A percentile compares a stretch with the other conserved stretches of the same genome.
phyloP scores from a whole-genome alignment of 805 yeast genomes.

The Zygosaccharomyces bailii region DNA sequence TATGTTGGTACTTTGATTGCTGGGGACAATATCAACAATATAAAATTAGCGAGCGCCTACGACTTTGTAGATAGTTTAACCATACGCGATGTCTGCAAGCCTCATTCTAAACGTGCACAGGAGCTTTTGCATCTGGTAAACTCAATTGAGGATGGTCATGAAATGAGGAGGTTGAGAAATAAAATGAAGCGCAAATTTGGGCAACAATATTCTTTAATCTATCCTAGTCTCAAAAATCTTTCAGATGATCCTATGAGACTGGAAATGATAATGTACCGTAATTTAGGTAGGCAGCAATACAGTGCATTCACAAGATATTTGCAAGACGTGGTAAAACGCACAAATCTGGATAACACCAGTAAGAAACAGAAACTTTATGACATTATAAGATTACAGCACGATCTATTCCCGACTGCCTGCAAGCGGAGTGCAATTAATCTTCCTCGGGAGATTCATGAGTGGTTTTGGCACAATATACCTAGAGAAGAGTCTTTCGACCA shows the following conservation, averaged over 20 bases:
- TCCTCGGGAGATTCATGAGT: conserved; percentile 26
- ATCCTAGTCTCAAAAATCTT: conserved; percentile 4
- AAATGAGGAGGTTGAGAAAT: conserved; percentile 18
- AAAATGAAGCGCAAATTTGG: conserved; percentile 14
- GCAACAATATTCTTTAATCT: conserved; percentile 9
- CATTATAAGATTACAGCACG: conserved; percentile 22
- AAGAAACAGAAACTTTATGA: conserved; percentile 20
- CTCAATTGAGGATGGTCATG: conserved; percentile 8
- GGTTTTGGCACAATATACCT: conserved; percentile 27
- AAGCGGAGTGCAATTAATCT: conserved; percentile 15
- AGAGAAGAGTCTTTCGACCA: conserved; percentile 23
- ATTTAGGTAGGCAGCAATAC: conserved; percentile 17
- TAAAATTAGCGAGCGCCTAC: conserved; percentile 1
- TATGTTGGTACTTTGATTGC: neutral
- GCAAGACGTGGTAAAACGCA: conserved; percentile 4
- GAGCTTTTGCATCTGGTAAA: conserved; percentile 8
- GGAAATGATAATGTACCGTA: conserved; percentile 16
- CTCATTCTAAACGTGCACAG: conserved; percentile 7
- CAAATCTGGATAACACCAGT: conserved; percentile 1
- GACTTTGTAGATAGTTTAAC: conserved; percentile 4
- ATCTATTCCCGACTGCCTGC: conserved; percentile 17
- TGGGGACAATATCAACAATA: neutral
- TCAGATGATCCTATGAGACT: conserved; percentile 10
- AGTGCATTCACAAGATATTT: conserved; percentile 12
- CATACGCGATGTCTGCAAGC: conserved; percentile 3